These are phyloP conservation scores for Smittium culicis DNA, from an alignment of 371 early-diverging fungal genomes.

Conservation along the genomic window DNA sequence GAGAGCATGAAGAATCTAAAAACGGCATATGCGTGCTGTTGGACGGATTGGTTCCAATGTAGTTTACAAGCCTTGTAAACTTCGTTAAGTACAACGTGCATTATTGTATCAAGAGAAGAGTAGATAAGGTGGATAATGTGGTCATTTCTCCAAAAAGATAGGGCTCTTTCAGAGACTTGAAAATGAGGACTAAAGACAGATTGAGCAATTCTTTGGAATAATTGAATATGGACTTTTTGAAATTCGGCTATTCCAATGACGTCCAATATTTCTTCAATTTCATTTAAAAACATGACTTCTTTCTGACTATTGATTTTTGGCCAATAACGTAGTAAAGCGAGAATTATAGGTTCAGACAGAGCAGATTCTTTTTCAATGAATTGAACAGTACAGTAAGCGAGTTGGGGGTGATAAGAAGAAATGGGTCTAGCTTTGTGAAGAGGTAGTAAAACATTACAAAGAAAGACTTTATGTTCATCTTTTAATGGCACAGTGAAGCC, in stretches of 20 bases:
- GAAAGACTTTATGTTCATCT: constrained; percentile 91
- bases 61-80: constrained; percentile 79
- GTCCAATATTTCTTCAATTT: constrained; percentile 91
- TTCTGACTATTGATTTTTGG: constrained; percentile 95
- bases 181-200: constrained; percentile 92
- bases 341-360: constrained; percentile 44
- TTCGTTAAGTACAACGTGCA: constrained; percentile 86
- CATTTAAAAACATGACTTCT: constrained; percentile 94
- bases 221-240: constrained; percentile 63
- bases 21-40: constrained; percentile 84
- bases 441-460: constrained; percentile 78
- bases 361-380: constrained; percentile 91
- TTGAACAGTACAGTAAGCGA: constrained; percentile 94
- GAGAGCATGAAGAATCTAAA: constrained; percentile 83
- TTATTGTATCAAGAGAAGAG: constrained; percentile 70
- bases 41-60: constrained; percentile 94
- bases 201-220: constrained; percentile 76
- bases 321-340: constrained; percentile 85
- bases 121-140: constrained; percentile 83
- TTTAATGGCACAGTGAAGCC: constrained; percentile 94
- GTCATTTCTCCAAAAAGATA: constrained; percentile 94
- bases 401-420: constrained; percentile 82
- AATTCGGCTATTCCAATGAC: constrained; percentile 79
- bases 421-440: constrained; percentile 85
- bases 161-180: constrained; percentile 92